A percentile compares a stretch with the other conserved stretches of the same genome.
These are phyloP conservation scores for Diaporthe velutina DNA, from an alignment of 2,329 filamentous ascomycete species.

Conservation along the genomic window DNA sequence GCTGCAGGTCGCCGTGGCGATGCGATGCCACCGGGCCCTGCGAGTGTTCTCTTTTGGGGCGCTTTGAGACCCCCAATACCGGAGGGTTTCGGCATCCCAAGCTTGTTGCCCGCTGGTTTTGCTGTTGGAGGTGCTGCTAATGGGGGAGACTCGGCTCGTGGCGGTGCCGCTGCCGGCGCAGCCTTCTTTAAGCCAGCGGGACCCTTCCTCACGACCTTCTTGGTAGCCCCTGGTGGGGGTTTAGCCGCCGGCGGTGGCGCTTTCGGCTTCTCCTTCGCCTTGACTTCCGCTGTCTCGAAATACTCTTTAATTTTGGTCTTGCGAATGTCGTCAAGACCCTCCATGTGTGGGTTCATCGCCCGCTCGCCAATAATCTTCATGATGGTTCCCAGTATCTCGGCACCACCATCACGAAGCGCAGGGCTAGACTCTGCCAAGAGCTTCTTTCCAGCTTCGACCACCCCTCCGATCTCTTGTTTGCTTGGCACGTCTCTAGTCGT, in stretches of 20 bases:
- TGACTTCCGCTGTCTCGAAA: constrained; percentile 84
- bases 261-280: constrained; percentile 93
- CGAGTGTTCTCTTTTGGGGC: constrained; percentile 68
- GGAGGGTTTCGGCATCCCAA: constrained; percentile 67
- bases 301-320: constrained; percentile 97
- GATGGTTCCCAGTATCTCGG: constrained; percentile 90
- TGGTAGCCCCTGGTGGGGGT: constrained; percentile 61
- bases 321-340: constrained; percentile 93
- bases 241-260: constrained; percentile 72
- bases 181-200: constrained; percentile 60
- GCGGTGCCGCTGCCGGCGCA: constrained; percentile 51
- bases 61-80: constrained; percentile 71
- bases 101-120: constrained; percentile 64
- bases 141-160: constrained; percentile 61
- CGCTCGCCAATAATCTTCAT: constrained; percentile 99
- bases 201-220: constrained; percentile 66
- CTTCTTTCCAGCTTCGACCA: constrained; percentile 92
- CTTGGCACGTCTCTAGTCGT: constrained; percentile 86
- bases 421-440: constrained; percentile 91
- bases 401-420: constrained; percentile 86
- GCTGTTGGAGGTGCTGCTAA: constrained; percentile 71
- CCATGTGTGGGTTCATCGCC: constrained; percentile 92
- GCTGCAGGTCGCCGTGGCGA: constrained; percentile 67
- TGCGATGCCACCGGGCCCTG: constrained; percentile 49
- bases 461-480: constrained; percentile 84